Evolutionary conservation across 768 basidiomycete genomes (phyloP).

Genomic region (Lenzites betulinus): DNA sequence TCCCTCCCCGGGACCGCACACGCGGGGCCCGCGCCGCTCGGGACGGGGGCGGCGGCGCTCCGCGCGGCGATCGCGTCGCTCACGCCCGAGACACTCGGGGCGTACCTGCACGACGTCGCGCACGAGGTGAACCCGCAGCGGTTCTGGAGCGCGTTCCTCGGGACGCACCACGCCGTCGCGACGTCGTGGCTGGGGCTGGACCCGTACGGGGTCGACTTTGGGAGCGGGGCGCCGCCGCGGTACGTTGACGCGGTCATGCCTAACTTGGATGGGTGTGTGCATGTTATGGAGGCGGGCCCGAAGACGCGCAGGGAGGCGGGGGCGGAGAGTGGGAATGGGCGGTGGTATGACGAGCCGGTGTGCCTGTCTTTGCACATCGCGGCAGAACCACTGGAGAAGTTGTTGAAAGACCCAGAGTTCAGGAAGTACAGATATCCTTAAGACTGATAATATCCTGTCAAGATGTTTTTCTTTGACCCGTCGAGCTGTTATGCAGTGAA

Average conservation of each 20-base stretch:
- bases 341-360: slow-evolving; percentile 18
- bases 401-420: slow-evolving; percentile 7
- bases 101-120: slow-evolving; percentile 39
- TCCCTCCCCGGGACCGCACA: slow-evolving; percentile 15
- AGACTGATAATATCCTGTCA: no score
- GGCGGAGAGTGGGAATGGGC: neutral
- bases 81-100: slow-evolving; percentile 29
- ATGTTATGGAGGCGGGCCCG: slow-evolving; percentile 33
- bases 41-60: slow-evolving; percentile 31
- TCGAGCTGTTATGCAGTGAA: no score
- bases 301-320: no score
- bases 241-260: slow-evolving; percentile 38
- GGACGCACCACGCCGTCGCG: slow-evolving; percentile 34
- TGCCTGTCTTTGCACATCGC: slow-evolving; percentile 13
- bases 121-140: slow-evolving; percentile 35
- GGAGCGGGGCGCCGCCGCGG: slow-evolving; percentile 27
- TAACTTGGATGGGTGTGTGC: slow-evolving; percentile 36
- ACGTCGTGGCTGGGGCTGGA: slow-evolving; percentile 39
- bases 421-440: neutral
- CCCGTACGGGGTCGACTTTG: slow-evolving; percentile 39
- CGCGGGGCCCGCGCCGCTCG: slow-evolving; percentile 12
- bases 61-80: slow-evolving; percentile 31
- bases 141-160: slow-evolving; percentile 40
- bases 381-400: neutral
- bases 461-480: no score